A percentile compares a stretch with the other conserved stretches of the same genome.
phyloP scores from a whole-genome alignment of 495 filamentous ascomycete species.

The Annulohypoxylon bovei region DNA sequence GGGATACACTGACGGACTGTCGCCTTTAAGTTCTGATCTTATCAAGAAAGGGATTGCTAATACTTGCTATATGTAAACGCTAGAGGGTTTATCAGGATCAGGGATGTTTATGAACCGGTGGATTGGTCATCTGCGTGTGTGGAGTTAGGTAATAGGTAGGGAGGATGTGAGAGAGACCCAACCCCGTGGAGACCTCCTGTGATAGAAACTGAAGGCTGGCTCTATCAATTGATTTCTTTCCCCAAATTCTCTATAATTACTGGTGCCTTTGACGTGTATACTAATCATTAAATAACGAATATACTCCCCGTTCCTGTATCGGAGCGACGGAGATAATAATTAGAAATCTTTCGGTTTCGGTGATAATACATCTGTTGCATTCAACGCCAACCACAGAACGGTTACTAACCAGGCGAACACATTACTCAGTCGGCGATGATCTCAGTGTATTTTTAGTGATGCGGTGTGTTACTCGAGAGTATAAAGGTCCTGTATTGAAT shows the following conservation, averaged over 20 bases:
- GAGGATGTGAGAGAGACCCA: too few species aligned
- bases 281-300: not conserved
- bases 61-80: not conserved
- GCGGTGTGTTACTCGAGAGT: not conserved
- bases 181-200: too few species aligned
- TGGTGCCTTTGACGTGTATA: not conserved
- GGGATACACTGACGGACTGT: not conserved
- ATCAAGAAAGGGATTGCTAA: not conserved
- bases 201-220: not conserved
- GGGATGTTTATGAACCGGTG: too few species aligned
- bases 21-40: too few species aligned
- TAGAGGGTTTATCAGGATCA: not conserved
- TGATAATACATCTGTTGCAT: not conserved
- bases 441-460: not conserved
- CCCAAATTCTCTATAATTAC: not conserved
- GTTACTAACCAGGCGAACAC: not conserved
- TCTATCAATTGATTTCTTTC: not conserved
- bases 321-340: slow-evolving; percentile 1
- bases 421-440: not conserved
- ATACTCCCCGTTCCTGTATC: not conserved
- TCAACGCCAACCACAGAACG: not conserved
- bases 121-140: too few species aligned
- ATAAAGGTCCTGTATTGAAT: not conserved
- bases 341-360: not conserved
- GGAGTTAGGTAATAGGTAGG: too few species aligned